Conservation (phyloP, 192 early-diverging fungal genomes). For the Gamsiella multidivaricata region DNA sequence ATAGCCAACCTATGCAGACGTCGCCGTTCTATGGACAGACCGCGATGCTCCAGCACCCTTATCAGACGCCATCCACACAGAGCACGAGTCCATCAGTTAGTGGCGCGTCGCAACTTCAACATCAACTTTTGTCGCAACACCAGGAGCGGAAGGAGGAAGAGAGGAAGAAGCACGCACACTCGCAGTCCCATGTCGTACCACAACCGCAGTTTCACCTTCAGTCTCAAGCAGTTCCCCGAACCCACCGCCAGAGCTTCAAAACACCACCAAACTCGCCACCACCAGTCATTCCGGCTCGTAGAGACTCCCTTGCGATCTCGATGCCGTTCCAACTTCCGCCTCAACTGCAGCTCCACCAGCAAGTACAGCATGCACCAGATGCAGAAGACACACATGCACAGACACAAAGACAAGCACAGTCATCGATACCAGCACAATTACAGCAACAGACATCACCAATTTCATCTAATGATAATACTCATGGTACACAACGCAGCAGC, state of each 20-base stretch:
- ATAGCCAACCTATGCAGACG: neutral
- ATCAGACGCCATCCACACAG: neutral
- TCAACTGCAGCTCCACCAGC: neutral
- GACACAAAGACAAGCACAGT: neutral
- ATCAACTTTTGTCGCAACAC: conserved; percentile 10
- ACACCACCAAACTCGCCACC: conserved; percentile 20
- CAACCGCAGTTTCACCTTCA: conserved; percentile 2
- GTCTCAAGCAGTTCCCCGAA: neutral
- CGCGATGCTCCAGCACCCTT: neutral
- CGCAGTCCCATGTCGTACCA: neutral
- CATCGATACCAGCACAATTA: neutral
- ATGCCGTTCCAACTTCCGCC: conserved; percentile 5
- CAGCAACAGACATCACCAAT: neutral
- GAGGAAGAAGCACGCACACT: neutral
- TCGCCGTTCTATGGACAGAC: conserved; percentile 7
- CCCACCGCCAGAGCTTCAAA: conserved; percentile 12
- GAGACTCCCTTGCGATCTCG: conserved; percentile 23
- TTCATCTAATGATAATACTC: neutral
- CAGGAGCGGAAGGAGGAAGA: conserved; percentile 4
- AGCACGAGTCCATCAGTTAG: neutral
- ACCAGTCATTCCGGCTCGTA: conserved; percentile 22
- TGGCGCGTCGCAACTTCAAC: conserved; percentile 15
- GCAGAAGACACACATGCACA: neutral
- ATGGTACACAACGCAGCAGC: neutral
- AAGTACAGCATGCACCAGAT: neutral